Percentiles rank a stretch among this genome's conserved stretches.
Evolutionary conservation across 2,329 filamentous ascomycete genomes (phyloP).

Genomic region (Xylariales sp.): DNA sequence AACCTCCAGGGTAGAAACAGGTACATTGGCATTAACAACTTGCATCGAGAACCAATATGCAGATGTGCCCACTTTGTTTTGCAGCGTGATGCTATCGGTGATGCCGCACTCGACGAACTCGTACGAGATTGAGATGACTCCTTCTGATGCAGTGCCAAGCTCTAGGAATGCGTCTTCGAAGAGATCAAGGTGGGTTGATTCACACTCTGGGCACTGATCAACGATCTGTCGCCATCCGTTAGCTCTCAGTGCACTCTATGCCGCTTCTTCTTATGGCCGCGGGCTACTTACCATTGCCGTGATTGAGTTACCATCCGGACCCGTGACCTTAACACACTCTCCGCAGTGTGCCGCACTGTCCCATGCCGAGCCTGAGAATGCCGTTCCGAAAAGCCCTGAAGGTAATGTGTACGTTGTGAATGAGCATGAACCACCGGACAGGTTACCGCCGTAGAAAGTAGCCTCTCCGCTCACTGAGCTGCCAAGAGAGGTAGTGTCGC

Average conservation of each 20-base stretch:
- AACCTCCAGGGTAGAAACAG: conserved; percentile 53
- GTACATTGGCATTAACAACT: conserved; percentile 58
- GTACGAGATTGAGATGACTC: conserved; percentile 36
- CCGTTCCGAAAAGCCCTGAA: conserved; percentile 54
- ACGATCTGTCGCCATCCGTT: no score
- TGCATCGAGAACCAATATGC: conserved; percentile 51
- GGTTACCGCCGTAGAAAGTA: conserved; percentile 52
- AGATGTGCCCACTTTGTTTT: conserved; percentile 40
- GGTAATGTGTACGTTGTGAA: conserved; percentile 58
- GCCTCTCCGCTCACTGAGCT: conserved; percentile 33
- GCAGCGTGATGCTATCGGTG: conserved; percentile 34
- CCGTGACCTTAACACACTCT: conserved; percentile 55
- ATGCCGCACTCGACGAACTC: conserved; percentile 36
- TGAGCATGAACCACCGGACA: conserved; percentile 57
- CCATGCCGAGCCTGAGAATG: conserved; percentile 57
- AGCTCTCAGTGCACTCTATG: no score
- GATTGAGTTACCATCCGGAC: conserved; percentile 52
- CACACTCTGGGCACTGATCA: conserved; percentile 41
- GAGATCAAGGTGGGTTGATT: conserved; percentile 36
- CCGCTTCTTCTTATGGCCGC: no score
- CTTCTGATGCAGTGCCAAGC: conserved; percentile 30
- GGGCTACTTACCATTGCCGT: conserved; percentile 63
- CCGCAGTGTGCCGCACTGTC: conserved; percentile 52
- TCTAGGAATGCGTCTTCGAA: conserved; percentile 37
- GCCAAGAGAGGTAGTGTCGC: no score